A percentile compares a stretch with the other conserved stretches of the same genome.
Evolutionary conservation across 352 stramenopile species (phyloP).

Genomic region (Achlya hypogyna): DNA sequence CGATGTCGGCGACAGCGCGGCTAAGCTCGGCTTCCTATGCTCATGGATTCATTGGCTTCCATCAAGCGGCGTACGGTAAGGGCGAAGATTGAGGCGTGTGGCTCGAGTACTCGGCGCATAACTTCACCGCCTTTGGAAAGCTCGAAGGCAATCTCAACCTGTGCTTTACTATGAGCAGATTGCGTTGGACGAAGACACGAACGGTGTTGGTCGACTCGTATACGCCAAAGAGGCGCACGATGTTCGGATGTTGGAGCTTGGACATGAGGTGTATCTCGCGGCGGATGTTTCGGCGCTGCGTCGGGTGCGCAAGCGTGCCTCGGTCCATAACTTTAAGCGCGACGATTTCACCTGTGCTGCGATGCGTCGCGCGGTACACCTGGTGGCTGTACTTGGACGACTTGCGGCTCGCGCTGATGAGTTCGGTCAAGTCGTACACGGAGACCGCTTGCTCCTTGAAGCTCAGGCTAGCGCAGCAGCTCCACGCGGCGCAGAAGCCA

Average conservation of each 20-base stretch:
- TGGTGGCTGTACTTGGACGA: background rate
- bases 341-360: conserved; percentile 4
- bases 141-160: conserved; percentile 71
- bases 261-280: conserved; percentile 54
- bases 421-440: conserved; percentile 8
- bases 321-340: conserved; percentile 12
- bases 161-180: background rate
- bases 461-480: conserved; percentile 9
- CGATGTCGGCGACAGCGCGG: conserved; percentile 35
- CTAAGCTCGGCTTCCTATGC: conserved; percentile 51
- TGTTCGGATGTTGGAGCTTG: conserved; percentile 39
- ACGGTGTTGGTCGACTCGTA: conserved; percentile 33
- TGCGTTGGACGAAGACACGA: background rate
- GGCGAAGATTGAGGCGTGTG: background rate
- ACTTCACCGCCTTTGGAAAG: conserved; percentile 55
- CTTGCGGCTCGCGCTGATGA: conserved; percentile 1
- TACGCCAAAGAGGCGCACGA: conserved; percentile 60
- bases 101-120: conserved; percentile 31
- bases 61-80: background rate
- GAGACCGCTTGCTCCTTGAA: conserved; percentile 7
- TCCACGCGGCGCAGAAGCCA: conserved; percentile 11
- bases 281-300: conserved; percentile 44
- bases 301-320: conserved; percentile 6
- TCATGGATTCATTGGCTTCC: conserved; percentile 17
- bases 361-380: conserved; percentile 11